A percentile compares a stretch with the other conserved stretches of the same genome.
These are phyloP conservation scores for Juncus effusus DNA, from an alignment of 176 grass and related monocot species.

Conservation along the genomic window DNA sequence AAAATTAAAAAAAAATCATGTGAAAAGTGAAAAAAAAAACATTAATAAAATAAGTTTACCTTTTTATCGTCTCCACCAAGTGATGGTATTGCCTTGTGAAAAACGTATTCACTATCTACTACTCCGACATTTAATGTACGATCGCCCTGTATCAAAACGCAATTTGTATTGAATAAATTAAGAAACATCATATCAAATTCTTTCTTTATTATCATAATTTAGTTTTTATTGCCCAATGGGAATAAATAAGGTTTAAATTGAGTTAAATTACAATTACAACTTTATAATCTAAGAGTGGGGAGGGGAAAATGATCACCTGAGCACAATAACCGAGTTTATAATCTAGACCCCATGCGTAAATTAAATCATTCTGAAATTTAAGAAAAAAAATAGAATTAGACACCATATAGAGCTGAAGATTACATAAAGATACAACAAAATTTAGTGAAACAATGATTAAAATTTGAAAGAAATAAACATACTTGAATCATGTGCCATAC, in stretches of 20 bases:
- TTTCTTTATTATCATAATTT: too few relatives aligned
- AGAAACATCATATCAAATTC: background rate
- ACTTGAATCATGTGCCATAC: conserved; percentile 81
- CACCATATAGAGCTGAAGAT: background rate
- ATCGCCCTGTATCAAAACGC: conserved; percentile 35
- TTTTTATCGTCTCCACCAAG: conserved; percentile 57
- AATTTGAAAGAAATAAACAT: background rate
- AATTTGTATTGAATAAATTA: background rate
- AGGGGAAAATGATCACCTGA: conserved; percentile 21
- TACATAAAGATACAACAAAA: too few relatives aligned
- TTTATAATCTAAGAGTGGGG: too few relatives aligned
- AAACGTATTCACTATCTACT: conserved; percentile 77
- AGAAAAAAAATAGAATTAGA: conserved; percentile 14
- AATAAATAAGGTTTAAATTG: too few relatives aligned
- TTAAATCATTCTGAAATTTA: conserved; percentile 72
- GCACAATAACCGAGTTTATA: conserved; percentile 89
- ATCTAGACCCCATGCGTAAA: conserved; percentile 89
- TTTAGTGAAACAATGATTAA: background rate
- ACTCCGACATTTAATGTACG: conserved; percentile 57
- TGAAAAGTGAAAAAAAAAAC: background rate
- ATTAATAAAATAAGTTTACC: conserved; percentile 7
- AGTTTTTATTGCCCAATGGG: too few relatives aligned
- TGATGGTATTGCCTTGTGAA: conserved; percentile 66
- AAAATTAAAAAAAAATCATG: background rate
- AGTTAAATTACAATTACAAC: background rate